Percentiles rank a stretch among this genome's conserved stretches.
These are phyloP conservation scores for Aspergillus saccharolyticus DNA, from an alignment of 495 filamentous ascomycete species.

Conservation along the genomic window DNA sequence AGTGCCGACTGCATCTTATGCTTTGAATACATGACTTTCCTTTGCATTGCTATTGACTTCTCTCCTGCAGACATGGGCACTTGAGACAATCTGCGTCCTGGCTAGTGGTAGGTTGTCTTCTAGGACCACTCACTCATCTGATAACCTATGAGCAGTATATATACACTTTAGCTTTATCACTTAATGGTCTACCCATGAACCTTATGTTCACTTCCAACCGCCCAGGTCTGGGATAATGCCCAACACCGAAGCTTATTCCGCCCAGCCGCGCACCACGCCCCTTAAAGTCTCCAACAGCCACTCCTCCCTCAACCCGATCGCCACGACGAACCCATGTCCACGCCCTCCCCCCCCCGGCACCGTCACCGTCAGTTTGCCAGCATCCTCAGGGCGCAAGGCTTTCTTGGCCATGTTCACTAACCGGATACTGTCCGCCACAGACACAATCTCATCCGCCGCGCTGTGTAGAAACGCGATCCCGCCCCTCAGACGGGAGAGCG, in stretches of 20 bases:
- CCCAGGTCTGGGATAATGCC: too few relatives aligned
- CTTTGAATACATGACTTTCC: too few relatives aligned
- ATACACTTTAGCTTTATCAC: too few relatives aligned
- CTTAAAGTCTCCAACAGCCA: slow-evolving; percentile 15
- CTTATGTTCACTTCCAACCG: too few relatives aligned
- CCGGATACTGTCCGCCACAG: slow-evolving; percentile 7
- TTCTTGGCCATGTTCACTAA: slow-evolving; percentile 17
- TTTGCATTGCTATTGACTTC: too few relatives aligned
- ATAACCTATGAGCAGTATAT: too few relatives aligned
- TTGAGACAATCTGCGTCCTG: too few relatives aligned
- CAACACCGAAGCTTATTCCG: slow-evolving; percentile 6
- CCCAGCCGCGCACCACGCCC: slow-evolving; percentile 14
- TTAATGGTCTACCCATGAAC: too few relatives aligned
- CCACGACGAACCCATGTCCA: slow-evolving; percentile 19
- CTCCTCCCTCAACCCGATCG: slow-evolving; percentile 5
- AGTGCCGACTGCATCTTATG: too few relatives aligned
- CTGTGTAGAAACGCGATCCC: slow-evolving; percentile 18
- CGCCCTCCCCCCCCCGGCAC: slow-evolving; percentile 12
- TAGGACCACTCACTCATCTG: too few relatives aligned
- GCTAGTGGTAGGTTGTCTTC: too few relatives aligned
- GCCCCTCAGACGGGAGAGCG: slow-evolving; percentile 9
- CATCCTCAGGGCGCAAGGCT: slow-evolving; percentile 4
- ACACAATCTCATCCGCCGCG: slow-evolving; percentile 11
- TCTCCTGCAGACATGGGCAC: too few relatives aligned
- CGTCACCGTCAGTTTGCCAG: slow-evolving; percentile 13